Base-by-base conservation (phyloP, 176 grass and related monocot genomes). In the Triticum monococcum region DNA sequence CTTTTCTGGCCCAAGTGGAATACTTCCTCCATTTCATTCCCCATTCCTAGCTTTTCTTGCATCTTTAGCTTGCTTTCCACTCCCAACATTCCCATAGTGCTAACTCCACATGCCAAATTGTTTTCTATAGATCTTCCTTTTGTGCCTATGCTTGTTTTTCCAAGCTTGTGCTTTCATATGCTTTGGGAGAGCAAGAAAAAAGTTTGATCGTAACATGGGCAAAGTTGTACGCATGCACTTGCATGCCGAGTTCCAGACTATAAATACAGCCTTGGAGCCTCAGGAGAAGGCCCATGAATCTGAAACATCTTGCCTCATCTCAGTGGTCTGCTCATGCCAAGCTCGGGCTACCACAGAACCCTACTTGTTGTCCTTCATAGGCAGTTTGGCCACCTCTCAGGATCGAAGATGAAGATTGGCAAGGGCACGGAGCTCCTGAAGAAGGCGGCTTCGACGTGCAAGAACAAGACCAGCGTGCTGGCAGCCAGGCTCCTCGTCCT, bases 381-480 rank as follows among this genome's bases (percentile, higher is more conserved):
- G 64, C 52, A 83, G 14, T 40, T 46, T 83, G 36, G 25, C 50
- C 30, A 56, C 5, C 18, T 88, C 56, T 28, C 24, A 32, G 35
- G 43, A n/a, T 76, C 26, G 8, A 89, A 89, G 52, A 71, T 91
- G 89, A 96, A 87, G 87, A 88, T 89, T 36, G 25, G 80, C 77
- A 95, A 94, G 82, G 87, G 83, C 46, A 84, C 89, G 1, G 82
- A 31, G 72, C 83, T 99, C 68, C 67, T 96, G 77, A 99, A 96
- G 89, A 88, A 94, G 81, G 95, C 85, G 24, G 90, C 45, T 38
- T 73, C 86, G 18, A 45, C 71, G 23, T 48, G 95, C 20, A 99
- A 83, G 88, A 86, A 77, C 78, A 98, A 90, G 87, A 83, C 87
- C 10, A 72, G 77, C 9, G 78, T 73, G 6, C 40, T 98, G 5